These are phyloP conservation scores for Silene uniflora DNA, from an alignment of 148 eudicot genomes.

Conservation along the genomic window DNA sequence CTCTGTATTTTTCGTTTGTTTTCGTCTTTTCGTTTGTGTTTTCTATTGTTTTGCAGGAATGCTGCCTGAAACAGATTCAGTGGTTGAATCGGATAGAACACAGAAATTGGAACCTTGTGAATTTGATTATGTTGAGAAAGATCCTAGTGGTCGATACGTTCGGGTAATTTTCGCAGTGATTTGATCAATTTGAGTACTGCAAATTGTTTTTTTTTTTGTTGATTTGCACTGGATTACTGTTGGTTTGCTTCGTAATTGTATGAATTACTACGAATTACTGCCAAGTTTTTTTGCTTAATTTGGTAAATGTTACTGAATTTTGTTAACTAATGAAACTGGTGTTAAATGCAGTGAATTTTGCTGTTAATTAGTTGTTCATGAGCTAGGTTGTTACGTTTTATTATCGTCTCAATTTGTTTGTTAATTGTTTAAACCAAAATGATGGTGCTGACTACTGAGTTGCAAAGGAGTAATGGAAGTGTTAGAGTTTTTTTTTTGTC, in stretches of 20 bases:
- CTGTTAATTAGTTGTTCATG: neutral
- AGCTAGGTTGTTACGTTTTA: too few species aligned
- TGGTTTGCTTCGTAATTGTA: neutral
- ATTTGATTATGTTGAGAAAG: conserved; percentile 52
- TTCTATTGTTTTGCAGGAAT: conserved; percentile 35
- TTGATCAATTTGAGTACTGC: neutral
- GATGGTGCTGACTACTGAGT: neutral
- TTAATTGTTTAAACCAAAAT: neutral
- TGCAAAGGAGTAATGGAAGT: neutral
- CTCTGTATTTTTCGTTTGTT: neutral
- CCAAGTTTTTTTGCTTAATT: neutral
- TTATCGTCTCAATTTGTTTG: neutral
- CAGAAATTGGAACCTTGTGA: conserved; percentile 25
- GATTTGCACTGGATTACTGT: neutral
- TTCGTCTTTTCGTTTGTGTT: neutral
- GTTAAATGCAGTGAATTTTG: neutral
- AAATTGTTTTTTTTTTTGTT: neutral
- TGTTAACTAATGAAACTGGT: neutral
- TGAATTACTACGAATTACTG: too few species aligned
- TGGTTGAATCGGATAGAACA: conserved; percentile 1
- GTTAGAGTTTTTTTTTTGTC: too few species aligned
- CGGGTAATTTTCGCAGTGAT: conserved; percentile 45
- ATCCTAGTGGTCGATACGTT: conserved; percentile 67
- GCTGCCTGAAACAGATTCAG: conserved; percentile 25
- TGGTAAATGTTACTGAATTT: neutral